phyloP scores from a whole-genome alignment of 192 early-diverging fungal genomes.

The Coemansia sp. region DNA sequence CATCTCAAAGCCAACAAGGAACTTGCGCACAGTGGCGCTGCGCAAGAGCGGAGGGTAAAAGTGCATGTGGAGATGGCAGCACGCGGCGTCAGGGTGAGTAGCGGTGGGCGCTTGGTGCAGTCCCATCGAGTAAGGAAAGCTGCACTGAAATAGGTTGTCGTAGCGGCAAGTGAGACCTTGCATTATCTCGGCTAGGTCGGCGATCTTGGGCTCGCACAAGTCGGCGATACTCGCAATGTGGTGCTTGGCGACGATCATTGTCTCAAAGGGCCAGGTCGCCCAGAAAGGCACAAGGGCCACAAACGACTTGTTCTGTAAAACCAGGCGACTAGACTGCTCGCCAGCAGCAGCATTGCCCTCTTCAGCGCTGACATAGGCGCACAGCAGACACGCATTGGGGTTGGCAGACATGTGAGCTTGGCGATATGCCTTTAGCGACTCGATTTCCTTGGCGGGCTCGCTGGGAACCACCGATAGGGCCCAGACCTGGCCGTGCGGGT shows the following conservation, averaged over 20 bases:
- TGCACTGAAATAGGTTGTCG: conserved; percentile 88
- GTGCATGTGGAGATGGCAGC: conserved; percentile 85
- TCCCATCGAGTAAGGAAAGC: conserved; percentile 97
- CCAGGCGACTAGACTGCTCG: conserved; percentile 57
- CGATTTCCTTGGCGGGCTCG: conserved; percentile 74
- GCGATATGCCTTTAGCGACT: conserved; percentile 61
- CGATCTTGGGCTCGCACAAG: conserved; percentile 52
- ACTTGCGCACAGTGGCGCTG: conserved; percentile 89
- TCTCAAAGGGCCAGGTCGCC: conserved; percentile 97
- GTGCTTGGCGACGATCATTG: conserved; percentile 71
- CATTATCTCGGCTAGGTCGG: conserved; percentile 74
- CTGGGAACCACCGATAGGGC: conserved; percentile 80
- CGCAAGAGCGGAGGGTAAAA: conserved; percentile 95
- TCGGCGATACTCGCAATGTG: conserved; percentile 62
- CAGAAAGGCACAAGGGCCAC: conserved; percentile 90
- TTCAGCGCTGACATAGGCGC: conserved; percentile 66
- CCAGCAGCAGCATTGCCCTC: conserved; percentile 38
- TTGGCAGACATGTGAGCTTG: conserved; percentile 34
- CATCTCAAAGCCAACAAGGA: conserved; percentile 95
- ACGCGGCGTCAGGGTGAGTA: conserved; percentile 48
- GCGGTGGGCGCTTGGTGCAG: conserved; percentile 83
- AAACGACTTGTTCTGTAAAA: conserved; percentile 80
- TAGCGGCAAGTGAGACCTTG: conserved; percentile 78
- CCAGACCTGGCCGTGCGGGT: conserved; percentile 96
- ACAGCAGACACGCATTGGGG: conserved; percentile 65